phyloP scores from a whole-genome alignment of 2,329 filamentous ascomycete species.

The Penicillium freii region DNA sequence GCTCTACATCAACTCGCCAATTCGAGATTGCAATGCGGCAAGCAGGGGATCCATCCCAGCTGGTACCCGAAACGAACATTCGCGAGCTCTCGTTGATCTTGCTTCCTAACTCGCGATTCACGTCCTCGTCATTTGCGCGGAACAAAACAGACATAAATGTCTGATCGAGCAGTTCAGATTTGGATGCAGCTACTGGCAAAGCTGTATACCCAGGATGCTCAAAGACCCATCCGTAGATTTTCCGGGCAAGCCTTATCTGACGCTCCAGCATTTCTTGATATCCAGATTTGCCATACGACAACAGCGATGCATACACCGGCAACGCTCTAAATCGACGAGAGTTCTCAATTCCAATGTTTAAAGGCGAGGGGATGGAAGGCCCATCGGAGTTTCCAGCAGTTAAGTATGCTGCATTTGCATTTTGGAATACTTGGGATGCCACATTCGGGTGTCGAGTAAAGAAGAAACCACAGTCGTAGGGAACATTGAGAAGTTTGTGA shows the following conservation, averaged over 20 bases:
- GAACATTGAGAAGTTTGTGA: slow-evolving; percentile 92
- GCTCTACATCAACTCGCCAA: slow-evolving; percentile 70
- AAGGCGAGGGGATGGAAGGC: slow-evolving; percentile 66
- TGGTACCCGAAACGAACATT: slow-evolving; percentile 81
- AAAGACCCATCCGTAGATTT: slow-evolving; percentile 62
- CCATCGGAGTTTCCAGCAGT: slow-evolving; percentile 36
- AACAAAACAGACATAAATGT: slow-evolving; percentile 76
- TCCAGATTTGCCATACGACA: slow-evolving; percentile 69
- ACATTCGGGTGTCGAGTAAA: slow-evolving; percentile 64
- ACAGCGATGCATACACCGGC: slow-evolving; percentile 79
- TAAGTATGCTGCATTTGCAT: slow-evolving; percentile 83
- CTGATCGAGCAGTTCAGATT: slow-evolving; percentile 48
- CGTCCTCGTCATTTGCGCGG: slow-evolving; percentile 60
- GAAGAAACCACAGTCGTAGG: slow-evolving; percentile 92
- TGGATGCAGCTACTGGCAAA: slow-evolving; percentile 51
- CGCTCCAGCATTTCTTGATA: slow-evolving; percentile 67
- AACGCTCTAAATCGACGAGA: slow-evolving; percentile 85
- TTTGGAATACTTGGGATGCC: slow-evolving; percentile 68
- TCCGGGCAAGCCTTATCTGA: slow-evolving; percentile 70
- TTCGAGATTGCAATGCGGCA: slow-evolving; percentile 83
- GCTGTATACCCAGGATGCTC: slow-evolving; percentile 64
- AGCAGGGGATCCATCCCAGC: slow-evolving; percentile 71
- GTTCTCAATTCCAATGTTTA: slow-evolving; percentile 88
- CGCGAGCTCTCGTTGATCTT: slow-evolving; percentile 70
- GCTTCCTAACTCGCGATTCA: slow-evolving; percentile 67